These are phyloP conservation scores for Xylaria sp. DNA, from an alignment of 2,329 filamentous ascomycete genomes.

Conservation along the genomic window DNA sequence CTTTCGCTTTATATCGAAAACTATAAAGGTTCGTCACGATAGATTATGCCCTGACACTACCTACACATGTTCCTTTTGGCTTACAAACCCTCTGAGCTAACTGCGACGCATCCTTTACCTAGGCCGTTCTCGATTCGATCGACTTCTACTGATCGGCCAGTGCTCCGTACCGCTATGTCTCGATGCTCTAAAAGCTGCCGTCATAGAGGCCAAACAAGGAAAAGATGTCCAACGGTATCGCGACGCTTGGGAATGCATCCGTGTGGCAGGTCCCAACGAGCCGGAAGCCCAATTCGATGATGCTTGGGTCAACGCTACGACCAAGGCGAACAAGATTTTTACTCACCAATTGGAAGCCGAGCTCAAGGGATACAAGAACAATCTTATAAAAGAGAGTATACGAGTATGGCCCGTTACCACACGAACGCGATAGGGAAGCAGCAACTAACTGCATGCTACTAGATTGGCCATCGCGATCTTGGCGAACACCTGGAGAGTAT, in stretches of 20 bases:
- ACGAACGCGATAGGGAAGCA: neutral
- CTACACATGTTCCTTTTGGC: neutral
- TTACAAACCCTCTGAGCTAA: conserved; percentile 1
- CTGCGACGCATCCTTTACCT: neutral
- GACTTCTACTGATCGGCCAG: conserved; percentile 80
- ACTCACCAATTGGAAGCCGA: conserved; percentile 80
- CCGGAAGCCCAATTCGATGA: conserved; percentile 70
- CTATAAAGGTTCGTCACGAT: conserved; percentile 71
- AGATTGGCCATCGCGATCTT: conserved; percentile 96
- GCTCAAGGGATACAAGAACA: conserved; percentile 93
- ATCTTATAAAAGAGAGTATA: conserved; percentile 96
- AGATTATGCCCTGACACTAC: neutral
- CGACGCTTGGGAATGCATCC: conserved; percentile 69
- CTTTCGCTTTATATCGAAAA: conserved; percentile 90
- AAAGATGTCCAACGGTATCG: conserved; percentile 76
- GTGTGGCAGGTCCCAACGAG: conserved; percentile 67
- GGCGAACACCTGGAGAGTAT: conserved; percentile 81
- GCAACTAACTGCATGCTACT: conserved; percentile 9
- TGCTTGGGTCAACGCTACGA: conserved; percentile 75
- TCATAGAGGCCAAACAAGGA: conserved; percentile 76
- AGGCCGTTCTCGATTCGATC: conserved; percentile 83
- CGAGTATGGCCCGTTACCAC: conserved; percentile 60
- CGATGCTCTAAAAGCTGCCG: conserved; percentile 81
- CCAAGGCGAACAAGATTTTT: conserved; percentile 70
- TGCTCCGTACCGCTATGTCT: conserved; percentile 75